Base-by-base conservation (phyloP, 2,329 filamentous ascomycete species). In the Fusarium luffae region DNA sequence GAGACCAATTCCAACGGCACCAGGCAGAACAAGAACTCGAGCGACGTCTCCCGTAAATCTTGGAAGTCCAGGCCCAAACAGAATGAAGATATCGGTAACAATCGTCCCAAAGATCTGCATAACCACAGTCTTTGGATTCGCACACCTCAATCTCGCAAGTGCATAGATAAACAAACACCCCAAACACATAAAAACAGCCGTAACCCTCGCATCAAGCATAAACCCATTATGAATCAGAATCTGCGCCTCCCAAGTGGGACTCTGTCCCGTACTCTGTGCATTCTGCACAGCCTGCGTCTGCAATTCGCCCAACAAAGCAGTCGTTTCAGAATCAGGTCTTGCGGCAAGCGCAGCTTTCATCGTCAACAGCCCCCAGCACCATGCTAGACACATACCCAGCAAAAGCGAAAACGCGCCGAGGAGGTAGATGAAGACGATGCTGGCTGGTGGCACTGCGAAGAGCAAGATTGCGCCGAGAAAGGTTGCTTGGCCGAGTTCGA, bases 301-400 rank as follows among this genome's bases (percentile, higher is more conserved):
- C 7, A 52, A 42, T 1, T 42, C 18, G 1, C 23, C 9, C 4
- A 52, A 9, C 72, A 5, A 82, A 59, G 48, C 63, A 70, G 1
- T 77, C 76, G 49, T 52, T 49, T 80, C 76, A 0, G 80, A 82
- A 10, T 82, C 79, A 0, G 77, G 72, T 6, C 84, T 76, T 4
- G 80, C 79, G 2, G 83, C 82, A 11, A 80, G 63, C 4, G 83
- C 84, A 4, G 83, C 83, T 62, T 84, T 83, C 83, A 84, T 85
- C 0, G 79, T 76, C 47, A 85, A 74, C 4, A 84, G 75, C 5
- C 84, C 84, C 84, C 84, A 86, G 7, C 78, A 82, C 83, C 84
- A 85, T 7, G 80, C 83, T 0, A 84, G 69, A 32, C 78, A 81
- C 72, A 85, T 83, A 19, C 84, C 84, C 3, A 85, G 14, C 5